Evolutionary conservation across 805 yeast genomes (phyloP).

Genomic region (Starmera dryadoides): DNA sequence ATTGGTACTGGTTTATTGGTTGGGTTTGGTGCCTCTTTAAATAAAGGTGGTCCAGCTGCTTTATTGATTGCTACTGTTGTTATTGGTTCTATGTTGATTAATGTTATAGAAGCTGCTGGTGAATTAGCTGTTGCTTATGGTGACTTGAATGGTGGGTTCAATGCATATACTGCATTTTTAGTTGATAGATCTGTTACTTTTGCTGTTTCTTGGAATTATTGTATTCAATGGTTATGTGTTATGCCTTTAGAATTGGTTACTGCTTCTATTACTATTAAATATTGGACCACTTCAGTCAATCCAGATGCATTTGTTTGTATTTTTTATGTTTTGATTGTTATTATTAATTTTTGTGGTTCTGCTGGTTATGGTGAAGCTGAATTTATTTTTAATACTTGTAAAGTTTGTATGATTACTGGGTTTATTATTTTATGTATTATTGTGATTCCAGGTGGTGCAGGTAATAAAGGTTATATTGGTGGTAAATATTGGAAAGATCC

Average conservation of each 20-base stretch:
- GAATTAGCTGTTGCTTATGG: constrained; percentile 34
- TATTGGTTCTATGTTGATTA: constrained; percentile 55
- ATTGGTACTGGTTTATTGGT: constrained; percentile 73
- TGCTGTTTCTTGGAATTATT: constrained; percentile 54
- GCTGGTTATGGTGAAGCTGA: constrained; percentile 68
- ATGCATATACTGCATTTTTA: constrained; percentile 26
- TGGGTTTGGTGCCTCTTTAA: constrained; percentile 55
- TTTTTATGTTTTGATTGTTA: constrained; percentile 42
- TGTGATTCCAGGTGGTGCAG: constrained; percentile 53
- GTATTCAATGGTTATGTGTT: constrained; percentile 47
- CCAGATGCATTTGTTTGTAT: constrained; percentile 52
- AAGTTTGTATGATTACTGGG: constrained; percentile 52
- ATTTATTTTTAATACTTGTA: constrained; percentile 45
- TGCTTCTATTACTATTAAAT: constrained; percentile 43
- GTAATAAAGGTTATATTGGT: constrained; percentile 50
- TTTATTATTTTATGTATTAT: constrained; percentile 50
- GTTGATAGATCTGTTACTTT: constrained; percentile 54
- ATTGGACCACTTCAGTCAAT: constrained; percentile 35
- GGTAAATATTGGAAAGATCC: constrained; percentile 53
- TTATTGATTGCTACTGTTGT: constrained; percentile 49
- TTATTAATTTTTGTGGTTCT: constrained; percentile 52
- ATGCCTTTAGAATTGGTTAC: constrained; percentile 51
- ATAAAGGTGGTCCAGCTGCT: constrained; percentile 59
- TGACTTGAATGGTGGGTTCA: constrained; percentile 31
- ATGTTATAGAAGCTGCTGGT: constrained; percentile 57